Conservation (phyloP, 2,329 filamentous ascomycete species). For the Ceratocystiopsis minuta region DNA sequence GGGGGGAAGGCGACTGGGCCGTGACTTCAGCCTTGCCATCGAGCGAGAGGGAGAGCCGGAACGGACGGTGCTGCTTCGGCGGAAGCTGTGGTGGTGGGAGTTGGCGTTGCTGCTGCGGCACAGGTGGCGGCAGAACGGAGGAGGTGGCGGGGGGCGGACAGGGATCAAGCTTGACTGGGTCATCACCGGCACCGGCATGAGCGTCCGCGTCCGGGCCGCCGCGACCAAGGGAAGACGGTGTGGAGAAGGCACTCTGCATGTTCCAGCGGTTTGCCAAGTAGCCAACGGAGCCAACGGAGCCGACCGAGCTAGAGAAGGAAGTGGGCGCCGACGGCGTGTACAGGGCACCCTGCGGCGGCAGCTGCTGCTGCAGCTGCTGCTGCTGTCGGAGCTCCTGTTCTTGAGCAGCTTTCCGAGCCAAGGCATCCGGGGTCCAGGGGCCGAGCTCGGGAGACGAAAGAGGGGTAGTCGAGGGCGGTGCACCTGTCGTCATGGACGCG, state of each 20-base stretch:
- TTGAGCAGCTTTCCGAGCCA: conserved; percentile 2
- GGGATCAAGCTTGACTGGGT: conserved; percentile 28
- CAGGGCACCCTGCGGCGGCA: neutral
- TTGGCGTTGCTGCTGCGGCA: neutral
- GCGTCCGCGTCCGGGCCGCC: conserved; percentile 13
- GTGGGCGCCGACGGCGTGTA: neutral
- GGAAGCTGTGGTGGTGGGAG: neutral
- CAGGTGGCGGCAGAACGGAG: conserved; percentile 13
- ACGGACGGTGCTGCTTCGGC: conserved; percentile 21
- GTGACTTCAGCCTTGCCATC: conserved; percentile 85
- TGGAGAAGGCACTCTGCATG: conserved; percentile 30
- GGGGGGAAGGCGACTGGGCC: conserved; percentile 49
- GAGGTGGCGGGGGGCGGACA: conserved; percentile 24
- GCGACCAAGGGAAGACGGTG: conserved; percentile 22
- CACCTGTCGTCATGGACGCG: conserved; percentile 1
- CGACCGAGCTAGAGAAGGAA: conserved; percentile 7
- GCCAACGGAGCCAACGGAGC: conserved; percentile 18
- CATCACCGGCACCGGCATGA: conserved; percentile 13
- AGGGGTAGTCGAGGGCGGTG: conserved; percentile 8
- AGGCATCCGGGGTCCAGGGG: conserved; percentile 9
- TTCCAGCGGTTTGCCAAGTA: conserved; percentile 42
- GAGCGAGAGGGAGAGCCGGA: conserved; percentile 66
- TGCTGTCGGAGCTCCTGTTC: conserved; percentile 4
- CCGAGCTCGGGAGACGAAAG: conserved; percentile 10
- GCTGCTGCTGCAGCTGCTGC: neutral